These are phyloP conservation scores for Sphaerulina musiva DNA, from an alignment of 2,329 filamentous ascomycete genomes.

Conservation along the genomic window DNA sequence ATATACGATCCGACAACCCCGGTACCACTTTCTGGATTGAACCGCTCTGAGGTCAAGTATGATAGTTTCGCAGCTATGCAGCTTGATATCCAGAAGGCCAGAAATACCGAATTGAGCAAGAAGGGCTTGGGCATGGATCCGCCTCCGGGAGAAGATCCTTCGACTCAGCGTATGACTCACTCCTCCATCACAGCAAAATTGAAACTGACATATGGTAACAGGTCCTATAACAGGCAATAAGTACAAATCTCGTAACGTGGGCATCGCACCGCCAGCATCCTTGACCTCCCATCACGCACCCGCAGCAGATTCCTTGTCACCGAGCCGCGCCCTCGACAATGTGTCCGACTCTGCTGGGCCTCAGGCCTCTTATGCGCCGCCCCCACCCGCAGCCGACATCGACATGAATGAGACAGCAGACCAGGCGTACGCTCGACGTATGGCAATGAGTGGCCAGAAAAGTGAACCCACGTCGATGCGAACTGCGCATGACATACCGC, in stretches of 20 bases:
- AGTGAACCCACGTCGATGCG: slow-evolving; percentile 22
- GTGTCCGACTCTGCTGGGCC: not conserved
- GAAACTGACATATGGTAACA: slow-evolving; percentile 9
- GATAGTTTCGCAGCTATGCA: slow-evolving; percentile 76
- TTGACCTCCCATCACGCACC: slow-evolving; percentile 2
- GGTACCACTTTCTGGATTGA: slow-evolving; percentile 78
- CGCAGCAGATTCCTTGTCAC: slow-evolving; percentile 13
- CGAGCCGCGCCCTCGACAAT: not conserved
- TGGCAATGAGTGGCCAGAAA: slow-evolving; percentile 47
- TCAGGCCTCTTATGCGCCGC: slow-evolving; percentile 42
- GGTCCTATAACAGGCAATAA: slow-evolving; percentile 34
- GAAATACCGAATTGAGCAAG: slow-evolving; percentile 46
- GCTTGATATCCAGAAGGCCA: slow-evolving; percentile 69
- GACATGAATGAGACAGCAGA: slow-evolving; percentile 59
- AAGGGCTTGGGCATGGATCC: slow-evolving; percentile 41
- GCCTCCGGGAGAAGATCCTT: not conserved
- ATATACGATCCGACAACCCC: slow-evolving; percentile 79
- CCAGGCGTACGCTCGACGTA: slow-evolving; percentile 60
- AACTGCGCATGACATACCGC: not conserved
- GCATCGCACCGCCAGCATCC: slow-evolving; percentile 22
- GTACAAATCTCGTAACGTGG: slow-evolving; percentile 38
- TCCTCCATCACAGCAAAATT: too few species aligned
- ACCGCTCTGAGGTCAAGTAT: slow-evolving; percentile 75
- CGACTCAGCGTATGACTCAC: slow-evolving; percentile 7
- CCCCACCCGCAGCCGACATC: slow-evolving; percentile 26